Percentiles rank a stretch among this genome's conserved stretches.
These are phyloP conservation scores for Fraxinus ornus DNA, from an alignment of 305 asterid species.

Conservation along the genomic window DNA sequence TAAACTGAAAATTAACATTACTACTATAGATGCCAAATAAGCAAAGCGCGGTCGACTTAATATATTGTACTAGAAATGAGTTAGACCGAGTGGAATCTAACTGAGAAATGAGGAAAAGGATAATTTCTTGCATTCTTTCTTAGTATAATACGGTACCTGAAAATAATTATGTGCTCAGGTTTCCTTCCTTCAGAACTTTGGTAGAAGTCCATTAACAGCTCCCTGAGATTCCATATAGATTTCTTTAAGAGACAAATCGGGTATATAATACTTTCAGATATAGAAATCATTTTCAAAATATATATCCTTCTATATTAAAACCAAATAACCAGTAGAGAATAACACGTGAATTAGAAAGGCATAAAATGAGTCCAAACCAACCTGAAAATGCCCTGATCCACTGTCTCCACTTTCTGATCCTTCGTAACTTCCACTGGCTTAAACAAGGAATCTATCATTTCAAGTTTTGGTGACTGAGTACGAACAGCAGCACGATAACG, in stretches of 20 bases:
- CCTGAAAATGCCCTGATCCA: constrained; percentile 60
- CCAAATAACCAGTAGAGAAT: not conserved
- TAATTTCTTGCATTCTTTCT: not conserved
- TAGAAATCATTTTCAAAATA: not conserved
- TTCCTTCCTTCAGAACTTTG: constrained; percentile 38
- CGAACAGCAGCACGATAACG: constrained; percentile 66
- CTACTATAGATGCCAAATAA: not conserved
- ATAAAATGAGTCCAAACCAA: constrained; percentile 11
- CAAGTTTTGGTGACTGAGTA: constrained; percentile 59
- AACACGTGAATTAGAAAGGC: not conserved
- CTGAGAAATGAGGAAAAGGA: not conserved
- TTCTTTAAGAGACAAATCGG: not conserved
- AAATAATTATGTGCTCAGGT: constrained; percentile 65
- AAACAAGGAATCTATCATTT: constrained; percentile 58
- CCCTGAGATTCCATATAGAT: constrained; percentile 34
- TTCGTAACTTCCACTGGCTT: constrained; percentile 35
- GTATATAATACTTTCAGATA: not conserved
- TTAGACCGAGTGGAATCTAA: not conserved
- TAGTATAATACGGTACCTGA: constrained; percentile 37
- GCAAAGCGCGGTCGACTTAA: not conserved
- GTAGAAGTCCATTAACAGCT: constrained; percentile 55
- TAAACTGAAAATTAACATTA: not conserved
- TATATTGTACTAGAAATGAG: not conserved
- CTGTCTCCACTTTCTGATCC: constrained; percentile 25
- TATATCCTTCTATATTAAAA: not conserved